A percentile compares a stretch with the other conserved stretches of the same genome.
These are phyloP conservation scores for Gastrolobium villosum DNA, from an alignment of 306 rosid species.

Conservation along the genomic window DNA sequence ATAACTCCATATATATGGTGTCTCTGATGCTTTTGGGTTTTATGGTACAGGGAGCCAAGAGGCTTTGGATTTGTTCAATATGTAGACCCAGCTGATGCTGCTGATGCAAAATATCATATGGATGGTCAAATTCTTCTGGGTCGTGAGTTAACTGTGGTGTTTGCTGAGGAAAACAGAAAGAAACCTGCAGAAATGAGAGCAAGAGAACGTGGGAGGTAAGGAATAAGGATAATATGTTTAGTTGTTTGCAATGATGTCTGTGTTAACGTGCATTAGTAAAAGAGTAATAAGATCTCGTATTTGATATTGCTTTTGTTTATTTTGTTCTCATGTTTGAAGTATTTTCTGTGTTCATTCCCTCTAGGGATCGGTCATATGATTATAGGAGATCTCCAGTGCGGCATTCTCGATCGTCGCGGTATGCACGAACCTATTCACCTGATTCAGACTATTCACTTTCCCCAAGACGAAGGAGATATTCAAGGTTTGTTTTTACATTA, in stretches of 20 bases:
- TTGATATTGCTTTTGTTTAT: neutral
- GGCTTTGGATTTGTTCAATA: slow-evolving; percentile 87
- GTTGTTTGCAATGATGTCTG: neutral
- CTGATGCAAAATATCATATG: slow-evolving; percentile 83
- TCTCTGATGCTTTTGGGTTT: slow-evolving; percentile 2
- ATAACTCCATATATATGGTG: neutral
- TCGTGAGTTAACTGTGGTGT: slow-evolving; percentile 80
- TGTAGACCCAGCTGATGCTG: slow-evolving; percentile 80
- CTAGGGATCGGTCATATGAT: slow-evolving; percentile 57
- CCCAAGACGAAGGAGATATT: slow-evolving; percentile 56
- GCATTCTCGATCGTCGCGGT: slow-evolving; percentile 59
- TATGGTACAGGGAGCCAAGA: slow-evolving; percentile 73
- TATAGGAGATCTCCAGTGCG: slow-evolving; percentile 53
- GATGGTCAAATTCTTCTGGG: slow-evolving; percentile 83
- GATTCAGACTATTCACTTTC: slow-evolving; percentile 68
- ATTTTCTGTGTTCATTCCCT: slow-evolving; percentile 5
- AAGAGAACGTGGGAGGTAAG: slow-evolving; percentile 69
- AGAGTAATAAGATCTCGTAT: neutral
- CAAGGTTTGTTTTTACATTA: slow-evolving; percentile 53
- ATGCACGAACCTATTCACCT: slow-evolving; percentile 58
- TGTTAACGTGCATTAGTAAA: neutral
- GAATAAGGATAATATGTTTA: neutral
- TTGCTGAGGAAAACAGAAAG: slow-evolving; percentile 87
- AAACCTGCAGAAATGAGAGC: slow-evolving; percentile 87
- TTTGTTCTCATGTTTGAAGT: neutral